Base-by-base conservation (phyloP, 305 asterid genomes). In the Solanum aculeatissimum region DNA sequence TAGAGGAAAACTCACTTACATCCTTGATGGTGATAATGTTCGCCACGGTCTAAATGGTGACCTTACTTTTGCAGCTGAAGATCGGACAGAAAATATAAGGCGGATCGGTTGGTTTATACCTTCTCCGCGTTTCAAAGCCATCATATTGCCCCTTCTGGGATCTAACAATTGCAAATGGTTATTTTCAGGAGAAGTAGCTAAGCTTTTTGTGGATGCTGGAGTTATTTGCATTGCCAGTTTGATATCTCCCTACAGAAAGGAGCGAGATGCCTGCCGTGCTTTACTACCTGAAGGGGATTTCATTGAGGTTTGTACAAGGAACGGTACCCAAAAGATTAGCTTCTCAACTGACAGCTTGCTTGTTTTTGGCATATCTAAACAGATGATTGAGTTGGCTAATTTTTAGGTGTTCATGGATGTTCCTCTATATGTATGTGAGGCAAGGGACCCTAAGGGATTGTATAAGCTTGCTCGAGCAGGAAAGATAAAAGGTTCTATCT, bases 151-250 rank as follows among this genome's bases (percentile, higher is more conserved):
- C 40, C 66, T 66, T 15, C 45, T 82, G 49, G 69, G 77, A 60
- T 57, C 25, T 68, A n/a, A 9, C 43, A 49, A 83, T 83, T 68
- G 75, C 68, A 83, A n/a, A 65, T 49, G 49, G 35, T 68, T 83
- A 83, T 86, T 65, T 68, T 65, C 88, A 97, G 99, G 99, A 32
- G 98, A 97, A 91, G 99, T 95, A 77, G 97, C 98, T 38, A 97
- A 97, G 95, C 97, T 97, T 85, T 97, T 97, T 86, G 94, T 97
- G n/a, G 99, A 97, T 91, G 96, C 99, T 90, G 99, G 99, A 84
- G 89, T 95, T 42, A 95, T 97, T 85, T 95, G 98, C 90, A 94
- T 97, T 85, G 99, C 98, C 51, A 93, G 99, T 90, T 89, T 97
- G 89, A 94, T 97, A 92, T 97, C 99, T 23, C 99, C 99, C 78